Base-by-base conservation (phyloP, 768 basidiomycete genomes). In the Lyophyllum decastes region DNA sequence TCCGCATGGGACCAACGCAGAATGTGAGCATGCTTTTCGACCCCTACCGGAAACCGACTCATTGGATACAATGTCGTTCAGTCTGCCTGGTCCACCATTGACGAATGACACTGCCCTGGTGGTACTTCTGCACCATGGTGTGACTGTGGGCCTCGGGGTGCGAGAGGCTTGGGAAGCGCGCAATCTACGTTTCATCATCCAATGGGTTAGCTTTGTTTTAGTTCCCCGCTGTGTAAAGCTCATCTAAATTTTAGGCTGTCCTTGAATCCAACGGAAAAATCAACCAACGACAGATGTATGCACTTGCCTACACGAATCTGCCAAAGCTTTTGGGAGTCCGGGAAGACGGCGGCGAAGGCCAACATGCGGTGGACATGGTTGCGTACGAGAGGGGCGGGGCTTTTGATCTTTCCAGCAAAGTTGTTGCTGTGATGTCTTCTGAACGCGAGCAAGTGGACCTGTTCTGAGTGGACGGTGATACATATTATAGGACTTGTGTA, bases 141-240 rank as follows among this genome's bases (percentile, higher is more conserved):
- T 96, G n/a, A 86, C 85, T 19, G 87, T 93, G n/a, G 91, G 84
- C 19, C 66, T 94, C 49, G 90, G 88, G 17, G 77, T 87, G 33
- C 72, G 76, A 35, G 84, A 88, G 59, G 83, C 84, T 27, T 92
- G 87, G 87, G 78, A 82, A 58, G 90, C 89, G 35, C 82, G 87
- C 43, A 91, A 89, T 63, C 83, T 85, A 12, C 82, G 90, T 10
- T 89, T 92, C 64, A 90, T 94, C 62, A 75, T 86, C 19, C 85
- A 85, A 68, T 95, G 92, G 93, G 90, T 89, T 61, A 41, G 16
- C n/a, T 41, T 5, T 41, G 17, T 38, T 38, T 75, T 25, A 17
- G 8, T 48, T 40, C 34, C 40, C 45, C 22, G 25, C 7, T 14
- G 9, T 22, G 25, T 55, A 40, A 26, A 61, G 46, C 22, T 56